Conservation (phyloP, 257 asterid genomes). For the Fraxinus cuspidata region DNA sequence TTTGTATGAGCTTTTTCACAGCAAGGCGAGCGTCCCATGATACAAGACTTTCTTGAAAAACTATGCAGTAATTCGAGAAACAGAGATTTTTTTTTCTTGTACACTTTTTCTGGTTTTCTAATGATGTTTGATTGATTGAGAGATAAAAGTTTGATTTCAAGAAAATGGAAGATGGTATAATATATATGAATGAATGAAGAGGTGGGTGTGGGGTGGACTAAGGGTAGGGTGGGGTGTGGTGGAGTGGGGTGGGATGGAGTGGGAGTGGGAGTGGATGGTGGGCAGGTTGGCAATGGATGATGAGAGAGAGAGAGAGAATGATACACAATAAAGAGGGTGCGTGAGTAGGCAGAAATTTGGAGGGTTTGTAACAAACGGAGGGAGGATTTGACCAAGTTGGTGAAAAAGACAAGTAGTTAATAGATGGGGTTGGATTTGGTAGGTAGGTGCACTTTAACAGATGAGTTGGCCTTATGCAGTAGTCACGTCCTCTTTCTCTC, state of each 20-base stretch:
- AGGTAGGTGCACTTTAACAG: constrained; percentile 45
- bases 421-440: constrained; percentile 50
- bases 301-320: constrained; percentile 24
- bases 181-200: constrained; percentile 9
- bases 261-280: constrained; percentile 12
- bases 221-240: too few species aligned
- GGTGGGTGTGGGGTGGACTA: too few species aligned
- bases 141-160: neutral
- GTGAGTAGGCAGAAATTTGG: constrained; percentile 35
- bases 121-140: constrained; percentile 21
- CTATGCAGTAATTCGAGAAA: neutral
- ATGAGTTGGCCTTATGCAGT: constrained; percentile 34
- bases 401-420: constrained; percentile 41
- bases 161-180: neutral
- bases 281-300: constrained; percentile 20
- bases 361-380: constrained; percentile 17
- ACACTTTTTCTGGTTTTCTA: neutral
- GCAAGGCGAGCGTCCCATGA: constrained; percentile 95
- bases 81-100: neutral
- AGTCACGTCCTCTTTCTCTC: too few species aligned
- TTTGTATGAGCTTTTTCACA: constrained; percentile 96
- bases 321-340: constrained; percentile 15
- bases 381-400: constrained; percentile 47
- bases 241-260: neutral
- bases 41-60: neutral